phyloP scores from a whole-genome alignment of 1,284 basidiomycete species.

The Anthracocystis walkeri region DNA sequence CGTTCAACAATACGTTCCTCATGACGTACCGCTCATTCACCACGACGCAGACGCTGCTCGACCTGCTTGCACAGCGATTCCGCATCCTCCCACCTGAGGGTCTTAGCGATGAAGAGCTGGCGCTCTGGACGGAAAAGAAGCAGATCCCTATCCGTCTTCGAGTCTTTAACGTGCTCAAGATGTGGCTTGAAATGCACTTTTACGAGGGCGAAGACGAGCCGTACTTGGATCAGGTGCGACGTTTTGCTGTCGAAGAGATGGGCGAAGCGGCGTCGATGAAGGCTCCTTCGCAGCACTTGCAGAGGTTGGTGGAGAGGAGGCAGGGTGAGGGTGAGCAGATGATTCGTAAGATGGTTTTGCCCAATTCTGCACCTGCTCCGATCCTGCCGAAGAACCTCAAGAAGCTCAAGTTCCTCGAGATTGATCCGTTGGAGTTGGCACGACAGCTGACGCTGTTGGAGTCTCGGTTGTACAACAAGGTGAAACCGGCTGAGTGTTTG shows the following conservation, averaged over 20 bases:
- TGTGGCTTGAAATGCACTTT: conserved; percentile 71
- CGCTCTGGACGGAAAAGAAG: conserved; percentile 88
- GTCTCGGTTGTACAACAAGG: conserved; percentile 85
- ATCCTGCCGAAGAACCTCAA: conserved; percentile 80
- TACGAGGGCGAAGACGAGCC: conserved; percentile 69
- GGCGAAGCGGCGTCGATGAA: conserved; percentile 52
- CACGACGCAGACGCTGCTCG: conserved; percentile 83
- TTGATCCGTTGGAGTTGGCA: conserved; percentile 90
- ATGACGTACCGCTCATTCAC: conserved; percentile 98
- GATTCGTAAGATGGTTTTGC: conserved; percentile 65
- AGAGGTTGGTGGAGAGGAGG: conserved; percentile 68
- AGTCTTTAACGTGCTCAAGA: conserved; percentile 70
- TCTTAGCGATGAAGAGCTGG: conserved; percentile 76
- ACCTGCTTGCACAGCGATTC: conserved; percentile 87
- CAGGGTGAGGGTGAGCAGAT: conserved; percentile 59
- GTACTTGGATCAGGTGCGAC: conserved; percentile 64
- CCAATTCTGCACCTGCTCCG: conserved; percentile 72
- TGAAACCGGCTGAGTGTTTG: conserved; percentile 91
- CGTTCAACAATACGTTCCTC: conserved; percentile 91
- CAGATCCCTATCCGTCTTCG: conserved; percentile 82
- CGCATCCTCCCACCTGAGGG: conserved; percentile 81
- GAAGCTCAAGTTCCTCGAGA: conserved; percentile 85
- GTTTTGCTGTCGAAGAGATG: conserved; percentile 69
- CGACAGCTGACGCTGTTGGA: conserved; percentile 95
- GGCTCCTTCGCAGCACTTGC: conserved; percentile 64